These are phyloP conservation scores for Plasmodium gallinaceum DNA, from an alignment of 169 alveolate species.

Conservation along the genomic window DNA sequence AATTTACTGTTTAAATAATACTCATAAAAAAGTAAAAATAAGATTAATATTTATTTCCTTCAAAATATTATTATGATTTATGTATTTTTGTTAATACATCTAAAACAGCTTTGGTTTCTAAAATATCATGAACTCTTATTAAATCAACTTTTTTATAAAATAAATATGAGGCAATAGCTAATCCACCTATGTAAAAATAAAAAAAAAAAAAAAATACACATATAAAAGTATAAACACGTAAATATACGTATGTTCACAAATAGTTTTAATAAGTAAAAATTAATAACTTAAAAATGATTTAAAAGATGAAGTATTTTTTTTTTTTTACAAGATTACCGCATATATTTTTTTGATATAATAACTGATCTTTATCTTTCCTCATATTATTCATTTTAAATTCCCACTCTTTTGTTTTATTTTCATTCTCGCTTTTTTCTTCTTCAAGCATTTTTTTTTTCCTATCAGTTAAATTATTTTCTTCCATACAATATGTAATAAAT, in stretches of 20 bases:
- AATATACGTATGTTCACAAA: background rate
- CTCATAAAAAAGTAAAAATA: too few species aligned
- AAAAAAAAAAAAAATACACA: background rate
- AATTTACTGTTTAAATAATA: too few species aligned
- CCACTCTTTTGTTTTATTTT: constrained; percentile 17
- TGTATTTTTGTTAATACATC: constrained; percentile 50
- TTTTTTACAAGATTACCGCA: constrained; percentile 16
- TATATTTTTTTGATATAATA: constrained; percentile 51
- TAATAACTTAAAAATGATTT: background rate
- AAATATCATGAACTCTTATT: constrained; percentile 68
- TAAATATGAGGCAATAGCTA: constrained; percentile 63
- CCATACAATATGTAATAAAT: constrained; percentile 58
- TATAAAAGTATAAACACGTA: constrained; percentile 1
- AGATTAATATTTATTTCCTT: background rate
- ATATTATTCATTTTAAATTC: constrained; percentile 21
- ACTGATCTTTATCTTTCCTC: constrained; percentile 55
- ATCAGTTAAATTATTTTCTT: constrained; percentile 4
- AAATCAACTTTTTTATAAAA: constrained; percentile 58
- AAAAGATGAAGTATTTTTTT: background rate
- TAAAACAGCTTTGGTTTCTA: constrained; percentile 58
- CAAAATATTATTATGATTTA: constrained; percentile 1
- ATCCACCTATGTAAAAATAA: constrained; percentile 26
- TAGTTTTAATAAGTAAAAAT: background rate
- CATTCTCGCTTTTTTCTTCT: background rate
- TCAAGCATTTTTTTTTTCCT: background rate